These are phyloP conservation scores for Zopfochytrium polystomum DNA, from an alignment of 371 early-diverging fungal species.

Conservation along the genomic window DNA sequence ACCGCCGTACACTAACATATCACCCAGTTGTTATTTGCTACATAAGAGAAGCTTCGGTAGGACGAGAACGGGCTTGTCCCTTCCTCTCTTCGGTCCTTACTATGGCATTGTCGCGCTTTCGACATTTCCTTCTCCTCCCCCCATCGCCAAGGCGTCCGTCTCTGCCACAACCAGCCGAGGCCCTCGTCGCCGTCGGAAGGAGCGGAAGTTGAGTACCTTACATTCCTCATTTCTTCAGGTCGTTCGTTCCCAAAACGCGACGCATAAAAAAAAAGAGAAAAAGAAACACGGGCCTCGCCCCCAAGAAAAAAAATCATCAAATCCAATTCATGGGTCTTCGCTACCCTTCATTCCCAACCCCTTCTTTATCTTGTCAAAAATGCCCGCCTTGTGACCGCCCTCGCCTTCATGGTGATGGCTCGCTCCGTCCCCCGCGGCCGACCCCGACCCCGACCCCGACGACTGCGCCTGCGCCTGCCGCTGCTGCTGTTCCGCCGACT, in stretches of 20 bases:
- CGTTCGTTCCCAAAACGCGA: neutral
- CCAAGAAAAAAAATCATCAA: neutral
- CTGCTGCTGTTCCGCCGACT: neutral
- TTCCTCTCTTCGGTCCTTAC: neutral
- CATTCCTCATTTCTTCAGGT: neutral
- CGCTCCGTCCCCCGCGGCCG: neutral
- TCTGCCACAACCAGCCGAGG: neutral
- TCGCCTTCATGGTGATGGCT: neutral
- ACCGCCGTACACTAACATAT: too few species aligned
- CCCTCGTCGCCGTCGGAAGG: neutral
- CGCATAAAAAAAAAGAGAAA: constrained; percentile 6
- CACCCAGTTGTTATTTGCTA: neutral
- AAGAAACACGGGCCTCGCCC: constrained; percentile 10
- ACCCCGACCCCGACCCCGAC: neutral
- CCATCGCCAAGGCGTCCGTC: neutral
- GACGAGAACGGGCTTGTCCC: neutral
- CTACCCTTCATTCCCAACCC: constrained; percentile 19
- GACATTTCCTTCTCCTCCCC: neutral
- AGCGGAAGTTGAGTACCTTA: neutral
- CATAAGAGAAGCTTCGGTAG: neutral
- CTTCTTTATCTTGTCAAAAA: constrained; percentile 20
- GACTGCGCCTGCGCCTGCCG: neutral
- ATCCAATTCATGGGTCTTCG: neutral
- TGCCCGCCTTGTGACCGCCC: too few species aligned
- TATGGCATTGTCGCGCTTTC: neutral